Conservation (phyloP, 2,329 filamentous ascomycete species). For the Mariannaea sp. region DNA sequence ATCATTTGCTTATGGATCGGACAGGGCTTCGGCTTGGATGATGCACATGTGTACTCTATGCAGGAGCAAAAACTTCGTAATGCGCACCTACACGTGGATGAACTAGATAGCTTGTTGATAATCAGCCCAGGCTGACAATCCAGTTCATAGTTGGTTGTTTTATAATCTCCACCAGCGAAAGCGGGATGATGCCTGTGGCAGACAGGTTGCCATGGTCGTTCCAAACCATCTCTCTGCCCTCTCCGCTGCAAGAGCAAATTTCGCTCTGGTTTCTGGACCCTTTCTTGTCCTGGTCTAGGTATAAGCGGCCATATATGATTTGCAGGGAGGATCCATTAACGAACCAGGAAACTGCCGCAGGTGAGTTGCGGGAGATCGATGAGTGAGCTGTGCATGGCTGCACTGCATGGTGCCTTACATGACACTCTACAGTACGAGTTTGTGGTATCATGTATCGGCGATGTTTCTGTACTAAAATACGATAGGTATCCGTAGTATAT, state of each 20-base stretch:
- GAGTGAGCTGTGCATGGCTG: slow-evolving; percentile 11
- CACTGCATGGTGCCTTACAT: slow-evolving; percentile 16
- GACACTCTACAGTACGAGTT: not conserved
- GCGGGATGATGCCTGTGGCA: slow-evolving; percentile 7
- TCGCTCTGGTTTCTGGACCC: not conserved
- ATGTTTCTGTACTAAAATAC: not conserved
- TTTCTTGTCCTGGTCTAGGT: not conserved
- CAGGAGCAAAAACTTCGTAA: too few species aligned
- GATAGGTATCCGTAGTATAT: too few species aligned
- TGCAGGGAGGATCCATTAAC: slow-evolving; percentile 8
- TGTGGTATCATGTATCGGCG: not conserved
- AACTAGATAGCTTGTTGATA: not conserved
- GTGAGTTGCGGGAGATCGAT: not conserved
- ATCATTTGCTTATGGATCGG: too few species aligned
- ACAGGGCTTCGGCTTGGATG: too few species aligned
- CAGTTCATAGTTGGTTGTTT: not conserved
- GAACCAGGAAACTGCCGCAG: not conserved
- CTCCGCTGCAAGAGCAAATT: slow-evolving; percentile 1
- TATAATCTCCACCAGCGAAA: slow-evolving; percentile 17
- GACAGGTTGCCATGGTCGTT: not conserved
- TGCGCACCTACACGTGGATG: too few species aligned
- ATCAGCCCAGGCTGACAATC: slow-evolving; percentile 3
- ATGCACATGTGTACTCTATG: too few species aligned
- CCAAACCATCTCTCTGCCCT: slow-evolving; percentile 8
- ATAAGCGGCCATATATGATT: not conserved